Evolutionary conservation across 345 rosid genomes (phyloP).

Genomic region (Jatropha curcas): DNA sequence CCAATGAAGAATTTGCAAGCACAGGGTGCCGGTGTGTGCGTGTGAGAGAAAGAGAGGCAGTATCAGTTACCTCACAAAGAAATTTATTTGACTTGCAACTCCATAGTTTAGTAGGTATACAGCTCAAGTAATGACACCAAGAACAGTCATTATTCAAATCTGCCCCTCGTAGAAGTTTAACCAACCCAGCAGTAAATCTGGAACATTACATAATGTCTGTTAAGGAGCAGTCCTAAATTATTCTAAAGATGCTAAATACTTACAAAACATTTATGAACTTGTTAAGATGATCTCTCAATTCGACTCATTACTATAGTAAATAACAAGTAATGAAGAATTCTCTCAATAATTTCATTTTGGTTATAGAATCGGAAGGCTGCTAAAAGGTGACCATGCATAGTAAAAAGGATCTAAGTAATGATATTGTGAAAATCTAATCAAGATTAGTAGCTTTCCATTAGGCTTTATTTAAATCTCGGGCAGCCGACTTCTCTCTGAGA

Average conservation of each 20-base stretch:
- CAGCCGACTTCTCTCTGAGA: not conserved
- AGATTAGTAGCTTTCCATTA: not conserved
- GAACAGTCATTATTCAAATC: constrained; percentile 17
- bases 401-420: not conserved
- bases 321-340: not conserved
- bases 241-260: not conserved
- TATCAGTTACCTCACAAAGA: constrained; percentile 59
- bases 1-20: not conserved
- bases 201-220: not conserved
- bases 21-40: not conserved
- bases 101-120: constrained; percentile 22
- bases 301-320: not conserved
- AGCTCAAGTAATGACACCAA: constrained; percentile 28
- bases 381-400: not conserved
- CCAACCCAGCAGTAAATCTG: constrained; percentile 30
- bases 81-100: constrained; percentile 40
- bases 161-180: constrained; percentile 20
- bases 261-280: not conserved
- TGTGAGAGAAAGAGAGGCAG: not conserved
- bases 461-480: not conserved
- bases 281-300: not conserved
- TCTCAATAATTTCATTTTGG: not conserved
- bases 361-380: not conserved
- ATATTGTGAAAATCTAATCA: not conserved
- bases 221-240: not conserved